Base-by-base conservation (phyloP, 2,329 filamentous ascomycete species). In the Sporothrix schenckii region DNA sequence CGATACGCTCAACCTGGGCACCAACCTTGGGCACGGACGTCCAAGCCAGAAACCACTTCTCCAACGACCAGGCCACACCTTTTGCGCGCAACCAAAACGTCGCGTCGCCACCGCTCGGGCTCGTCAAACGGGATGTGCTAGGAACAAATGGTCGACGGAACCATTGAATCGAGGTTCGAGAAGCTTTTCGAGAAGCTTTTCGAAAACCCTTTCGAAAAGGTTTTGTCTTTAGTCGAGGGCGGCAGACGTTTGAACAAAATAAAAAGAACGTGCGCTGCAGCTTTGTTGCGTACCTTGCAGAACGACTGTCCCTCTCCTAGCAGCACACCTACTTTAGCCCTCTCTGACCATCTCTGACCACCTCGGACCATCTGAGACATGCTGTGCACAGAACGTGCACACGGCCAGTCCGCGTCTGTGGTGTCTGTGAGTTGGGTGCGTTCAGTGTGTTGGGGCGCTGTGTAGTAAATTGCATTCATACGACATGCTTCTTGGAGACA, bases 341-440 rank as follows among this genome's bases (percentile, higher is more conserved):
- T 30, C 30, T 30, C 30, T 30, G 30, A 30, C 30, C 30, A 7
- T 4, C 3, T 34, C 34, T 9, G 34, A 34, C 34, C 6, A 34
- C 6, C 34, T 34, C 34, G n/a, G 53, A 5, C 14, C 27, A 21
- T 41, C 56, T 44, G 19, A 34, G 56, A 60, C n/a, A 14, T 60
- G 16, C 27, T 56, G 47, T 49, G 47, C 47, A 19, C n/a, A n/a
- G n/a, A n/a, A n/a, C n/a, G 52, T 54, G 52, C 52, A 27, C 24
- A 19, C 54, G 54, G 54, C 27, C 27, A 58, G 54, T 10, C 41
- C 39, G 27, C 9, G 47, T 66, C 61, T 52, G 61, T 66, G 60
- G 39, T 30, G 41, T 47, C 56, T 44, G 56, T 60, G 56, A 41
- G 56, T 41, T 41, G 27, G 21, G 21, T 41, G 30, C n/a, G 9